Percentiles rank a stretch among this genome's conserved stretches.
Evolutionary conservation across 140 eudicot species (phyloP).

Genomic region (Anethum foeniculum): DNA sequence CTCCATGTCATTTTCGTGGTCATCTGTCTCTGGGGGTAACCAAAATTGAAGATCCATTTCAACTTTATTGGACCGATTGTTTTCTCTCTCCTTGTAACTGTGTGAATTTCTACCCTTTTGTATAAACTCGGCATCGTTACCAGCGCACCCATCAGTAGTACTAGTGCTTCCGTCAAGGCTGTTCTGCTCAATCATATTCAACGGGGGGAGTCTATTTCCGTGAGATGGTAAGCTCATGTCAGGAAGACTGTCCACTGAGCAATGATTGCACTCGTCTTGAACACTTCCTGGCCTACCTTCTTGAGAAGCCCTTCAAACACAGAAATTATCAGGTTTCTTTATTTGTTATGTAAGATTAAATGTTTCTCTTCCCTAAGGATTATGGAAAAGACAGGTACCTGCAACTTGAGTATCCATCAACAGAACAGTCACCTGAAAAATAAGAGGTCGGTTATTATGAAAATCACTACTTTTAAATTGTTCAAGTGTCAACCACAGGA

Average conservation of each 20-base stretch:
- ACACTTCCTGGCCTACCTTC: constrained; percentile 29
- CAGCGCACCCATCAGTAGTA: not conserved
- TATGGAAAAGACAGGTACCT: constrained; percentile 20
- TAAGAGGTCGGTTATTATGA: not conserved
- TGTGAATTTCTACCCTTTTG: not conserved
- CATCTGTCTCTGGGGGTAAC: constrained; percentile 85
- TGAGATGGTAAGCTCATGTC: constrained; percentile 7
- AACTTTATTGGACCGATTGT: not conserved
- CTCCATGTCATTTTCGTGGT: constrained; percentile 48
- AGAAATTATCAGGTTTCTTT: not conserved
- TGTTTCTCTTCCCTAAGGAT: not conserved
- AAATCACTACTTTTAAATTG: not conserved
- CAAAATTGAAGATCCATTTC: constrained; percentile 47
- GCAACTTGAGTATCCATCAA: constrained; percentile 22
- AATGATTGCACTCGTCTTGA: constrained; percentile 19
- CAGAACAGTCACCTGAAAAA: constrained; percentile 43
- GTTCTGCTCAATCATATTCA: constrained; percentile 1
- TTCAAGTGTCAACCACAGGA: not conserved
- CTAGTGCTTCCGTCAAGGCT: not conserved
- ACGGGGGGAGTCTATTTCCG: constrained; percentile 18
- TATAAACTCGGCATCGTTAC: not conserved
- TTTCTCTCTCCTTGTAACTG: constrained; percentile 12
- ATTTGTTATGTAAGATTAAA: not conserved
- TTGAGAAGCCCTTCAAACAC: constrained; percentile 18
- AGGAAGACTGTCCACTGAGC: constrained; percentile 3